phyloP scores from a whole-genome alignment of 2,329 filamentous ascomycete species.

The Calycina herbarum region DNA sequence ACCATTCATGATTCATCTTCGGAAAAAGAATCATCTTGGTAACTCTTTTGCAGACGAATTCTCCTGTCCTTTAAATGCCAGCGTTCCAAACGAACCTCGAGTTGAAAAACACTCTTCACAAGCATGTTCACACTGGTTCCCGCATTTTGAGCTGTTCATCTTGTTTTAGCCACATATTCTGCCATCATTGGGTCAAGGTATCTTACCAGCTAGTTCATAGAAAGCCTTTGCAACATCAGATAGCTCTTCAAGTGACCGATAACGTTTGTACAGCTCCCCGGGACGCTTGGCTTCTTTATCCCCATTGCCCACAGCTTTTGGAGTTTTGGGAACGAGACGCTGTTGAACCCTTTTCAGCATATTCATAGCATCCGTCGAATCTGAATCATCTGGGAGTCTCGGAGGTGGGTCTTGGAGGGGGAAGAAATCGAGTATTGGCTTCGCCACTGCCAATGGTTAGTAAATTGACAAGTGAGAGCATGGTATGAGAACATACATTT shows the following conservation, averaged over 20 bases:
- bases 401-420: conserved; percentile 33
- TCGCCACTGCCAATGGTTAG: conserved; percentile 31
- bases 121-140: conserved; percentile 32
- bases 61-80: conserved; percentile 33
- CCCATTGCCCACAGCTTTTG: conserved; percentile 26
- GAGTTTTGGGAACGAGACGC: conserved; percentile 31
- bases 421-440: conserved; percentile 39
- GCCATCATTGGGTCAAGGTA: conserved; percentile 18
- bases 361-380: conserved; percentile 26
- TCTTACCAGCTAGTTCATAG: conserved; percentile 44
- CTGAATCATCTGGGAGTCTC: conserved; percentile 26
- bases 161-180: conserved; percentile 6
- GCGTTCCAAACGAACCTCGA: conserved; percentile 33
- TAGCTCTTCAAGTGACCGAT: conserved; percentile 45
- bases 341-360: conserved; percentile 31
- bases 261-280: conserved; percentile 40
- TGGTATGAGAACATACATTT: conserved; percentile 37
- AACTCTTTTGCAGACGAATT: conserved; percentile 13
- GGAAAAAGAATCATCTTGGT: neutral
- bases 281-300: conserved; percentile 30
- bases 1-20: neutral
- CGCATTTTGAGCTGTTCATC: conserved; percentile 28
- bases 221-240: conserved; percentile 44
- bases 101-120: conserved; percentile 31
- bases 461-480: neutral